Percentiles rank a stretch among this genome's conserved stretches.
Conservation (phyloP, 805 yeast genomes). For the Wickerhamiella azymoides region DNA sequence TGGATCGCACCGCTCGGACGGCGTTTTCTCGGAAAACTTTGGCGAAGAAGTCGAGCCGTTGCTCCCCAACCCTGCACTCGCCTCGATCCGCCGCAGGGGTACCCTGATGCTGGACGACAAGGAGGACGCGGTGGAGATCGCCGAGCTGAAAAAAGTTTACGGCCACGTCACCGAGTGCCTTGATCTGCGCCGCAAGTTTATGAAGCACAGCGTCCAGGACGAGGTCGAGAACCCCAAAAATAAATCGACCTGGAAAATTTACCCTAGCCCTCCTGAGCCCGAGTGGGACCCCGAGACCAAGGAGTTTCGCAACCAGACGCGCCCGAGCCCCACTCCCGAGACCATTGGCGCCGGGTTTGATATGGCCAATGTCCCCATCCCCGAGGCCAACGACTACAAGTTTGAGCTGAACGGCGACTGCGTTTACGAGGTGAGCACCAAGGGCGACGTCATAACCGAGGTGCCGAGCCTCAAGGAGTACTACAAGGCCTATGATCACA, state of each 20-base stretch:
- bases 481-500: conserved; percentile 65
- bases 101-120: conserved; percentile 17
- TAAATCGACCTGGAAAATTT: conserved; percentile 53
- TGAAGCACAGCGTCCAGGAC: conserved; percentile 54
- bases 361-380: conserved; percentile 41
- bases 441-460: conserved; percentile 28
- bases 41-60: background rate
- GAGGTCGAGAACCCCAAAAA: conserved; percentile 79
- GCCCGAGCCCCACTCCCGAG: conserved; percentile 29
- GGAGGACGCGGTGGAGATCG: conserved; percentile 24
- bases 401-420: conserved; percentile 46
- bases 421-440: conserved; percentile 49
- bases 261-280: conserved; percentile 91
- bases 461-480: conserved; percentile 79
- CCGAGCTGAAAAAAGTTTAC: conserved; percentile 27
- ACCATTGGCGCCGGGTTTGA: conserved; percentile 42
- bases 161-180: conserved; percentile 37
- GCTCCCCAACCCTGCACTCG: conserved; percentile 1
- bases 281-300: conserved; percentile 56
- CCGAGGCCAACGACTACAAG: conserved; percentile 33
- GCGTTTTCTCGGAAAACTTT: background rate
- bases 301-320: conserved; percentile 27
- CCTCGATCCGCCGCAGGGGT: conserved; percentile 7
- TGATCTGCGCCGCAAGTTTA: conserved; percentile 63
- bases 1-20: conserved; percentile 6